Evolutionary conservation across 1,139 yeast species (phyloP).

Genomic region (Geotrichum citri-aurantii): DNA sequence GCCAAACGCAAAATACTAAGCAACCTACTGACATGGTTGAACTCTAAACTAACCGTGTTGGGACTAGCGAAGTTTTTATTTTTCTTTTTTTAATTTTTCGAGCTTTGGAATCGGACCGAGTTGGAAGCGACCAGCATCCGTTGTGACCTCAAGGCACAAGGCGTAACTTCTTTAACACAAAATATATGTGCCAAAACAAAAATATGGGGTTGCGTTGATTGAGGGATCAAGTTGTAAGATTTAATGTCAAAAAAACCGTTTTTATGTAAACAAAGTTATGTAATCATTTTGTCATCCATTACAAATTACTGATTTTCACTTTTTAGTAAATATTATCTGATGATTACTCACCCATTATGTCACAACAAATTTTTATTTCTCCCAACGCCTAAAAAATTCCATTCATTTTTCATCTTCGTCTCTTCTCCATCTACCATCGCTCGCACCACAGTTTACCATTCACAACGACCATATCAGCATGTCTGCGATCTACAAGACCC

Average conservation of each 20-base stretch:
- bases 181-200: no score
- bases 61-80: not conserved
- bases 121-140: not conserved
- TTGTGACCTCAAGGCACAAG: not conserved
- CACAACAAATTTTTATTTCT: conserved; percentile 8
- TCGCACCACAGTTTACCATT: not conserved
- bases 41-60: not conserved
- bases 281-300: not conserved
- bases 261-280: no score
- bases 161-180: not conserved
- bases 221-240: not conserved
- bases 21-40: not conserved
- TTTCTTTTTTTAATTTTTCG: not conserved
- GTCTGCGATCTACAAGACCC: conserved; percentile 67
- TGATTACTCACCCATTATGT: not conserved
- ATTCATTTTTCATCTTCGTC: not conserved
- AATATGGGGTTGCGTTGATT: not conserved
- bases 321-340: no score
- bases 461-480: conserved; percentile 30
- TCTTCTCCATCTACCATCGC: not conserved
- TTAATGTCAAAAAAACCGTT: not conserved
- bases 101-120: not conserved
- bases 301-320: no score
- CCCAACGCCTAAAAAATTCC: conserved; percentile 8
- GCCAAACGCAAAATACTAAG: not conserved